Evolutionary conservation across 73 alveolate species (phyloP).

Genomic region (Diophrys appendiculata): DNA sequence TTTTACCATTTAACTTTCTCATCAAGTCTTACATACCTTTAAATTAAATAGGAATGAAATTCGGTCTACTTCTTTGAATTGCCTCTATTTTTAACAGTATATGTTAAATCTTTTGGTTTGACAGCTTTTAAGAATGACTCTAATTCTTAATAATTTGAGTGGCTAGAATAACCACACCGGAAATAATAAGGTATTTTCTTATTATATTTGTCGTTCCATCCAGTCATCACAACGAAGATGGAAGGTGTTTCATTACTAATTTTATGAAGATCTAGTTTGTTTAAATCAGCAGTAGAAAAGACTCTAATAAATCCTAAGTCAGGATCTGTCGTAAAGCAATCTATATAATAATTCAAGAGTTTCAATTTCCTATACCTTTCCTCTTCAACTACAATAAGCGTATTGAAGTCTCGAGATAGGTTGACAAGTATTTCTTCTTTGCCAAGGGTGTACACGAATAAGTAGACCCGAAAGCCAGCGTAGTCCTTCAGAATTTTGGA

Average conservation of each 20-base stretch:
- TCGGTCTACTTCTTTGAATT: conserved; percentile 13
- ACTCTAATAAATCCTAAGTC: conserved; percentile 50
- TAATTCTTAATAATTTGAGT: conserved; percentile 66
- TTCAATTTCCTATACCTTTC: conserved; percentile 64
- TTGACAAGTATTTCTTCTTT: conserved; percentile 68
- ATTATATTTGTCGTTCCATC: conserved; percentile 58
- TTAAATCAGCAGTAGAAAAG: conserved; percentile 15
- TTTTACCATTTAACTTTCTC: conserved; percentile 33
- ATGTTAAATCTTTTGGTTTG: conserved; percentile 41
- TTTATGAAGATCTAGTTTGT: conserved; percentile 13
- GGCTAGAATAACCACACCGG: conserved; percentile 64
- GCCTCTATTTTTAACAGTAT: conserved; percentile 29
- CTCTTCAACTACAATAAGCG: conserved; percentile 68
- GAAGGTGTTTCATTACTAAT: conserved; percentile 43
- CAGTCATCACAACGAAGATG: conserved; percentile 44
- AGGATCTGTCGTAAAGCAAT: conserved; percentile 66
- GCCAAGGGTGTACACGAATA: conserved; percentile 73
- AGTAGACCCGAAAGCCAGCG: conserved; percentile 57
- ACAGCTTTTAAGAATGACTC: conserved; percentile 63
- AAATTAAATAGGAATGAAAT: conserved; percentile 15
- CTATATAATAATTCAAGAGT: conserved; percentile 52
- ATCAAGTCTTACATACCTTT: conserved; percentile 41
- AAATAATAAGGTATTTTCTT: conserved; percentile 50
- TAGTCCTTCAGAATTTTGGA: conserved; percentile 52
- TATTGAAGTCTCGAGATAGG: conserved; percentile 66